Evolutionary conservation across 1,284 basidiomycete genomes (phyloP).

Genomic region (Cutaneotrichosporon sp.): DNA sequence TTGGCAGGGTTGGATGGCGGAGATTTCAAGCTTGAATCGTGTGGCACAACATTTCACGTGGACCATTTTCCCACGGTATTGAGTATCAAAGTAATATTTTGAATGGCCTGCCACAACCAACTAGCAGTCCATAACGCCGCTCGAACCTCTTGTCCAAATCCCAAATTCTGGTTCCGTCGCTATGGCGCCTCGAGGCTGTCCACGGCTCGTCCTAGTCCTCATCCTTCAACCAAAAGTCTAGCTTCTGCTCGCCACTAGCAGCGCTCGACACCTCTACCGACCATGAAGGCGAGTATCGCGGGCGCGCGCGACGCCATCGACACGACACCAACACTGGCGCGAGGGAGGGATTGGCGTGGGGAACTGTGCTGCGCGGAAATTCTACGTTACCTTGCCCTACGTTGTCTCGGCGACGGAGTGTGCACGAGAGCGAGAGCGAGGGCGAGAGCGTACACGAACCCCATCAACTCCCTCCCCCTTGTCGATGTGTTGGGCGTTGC

Average conservation of each 20-base stretch:
- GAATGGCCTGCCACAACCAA: too few species aligned
- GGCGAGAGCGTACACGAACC: background rate
- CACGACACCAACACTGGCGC: slow-evolving; percentile 5
- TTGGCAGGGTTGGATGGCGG: background rate
- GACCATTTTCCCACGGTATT: too few species aligned
- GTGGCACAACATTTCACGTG: too few species aligned
- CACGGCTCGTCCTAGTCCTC: slow-evolving; percentile 6
- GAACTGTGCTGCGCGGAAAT: background rate
- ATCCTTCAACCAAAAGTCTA: slow-evolving; percentile 15
- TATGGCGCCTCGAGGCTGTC: too few species aligned
- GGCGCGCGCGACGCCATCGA: slow-evolving; percentile 4
- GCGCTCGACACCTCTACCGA: slow-evolving; percentile 9
- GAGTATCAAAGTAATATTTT: too few species aligned
- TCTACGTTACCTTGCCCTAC: background rate
- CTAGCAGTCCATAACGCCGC: too few species aligned
- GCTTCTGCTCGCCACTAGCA: slow-evolving; percentile 6
- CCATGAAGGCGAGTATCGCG: slow-evolving; percentile 13
- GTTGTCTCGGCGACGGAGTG: background rate
- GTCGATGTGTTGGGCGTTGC: background rate
- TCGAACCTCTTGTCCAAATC: background rate
- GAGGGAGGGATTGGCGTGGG: background rate
- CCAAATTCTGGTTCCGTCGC: background rate
- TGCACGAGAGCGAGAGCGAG: background rate
- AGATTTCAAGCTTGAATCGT: background rate
- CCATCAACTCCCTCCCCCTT: background rate